These are phyloP conservation scores for Populus deltoides DNA, from an alignment of 345 rosid genomes.

Conservation along the genomic window DNA sequence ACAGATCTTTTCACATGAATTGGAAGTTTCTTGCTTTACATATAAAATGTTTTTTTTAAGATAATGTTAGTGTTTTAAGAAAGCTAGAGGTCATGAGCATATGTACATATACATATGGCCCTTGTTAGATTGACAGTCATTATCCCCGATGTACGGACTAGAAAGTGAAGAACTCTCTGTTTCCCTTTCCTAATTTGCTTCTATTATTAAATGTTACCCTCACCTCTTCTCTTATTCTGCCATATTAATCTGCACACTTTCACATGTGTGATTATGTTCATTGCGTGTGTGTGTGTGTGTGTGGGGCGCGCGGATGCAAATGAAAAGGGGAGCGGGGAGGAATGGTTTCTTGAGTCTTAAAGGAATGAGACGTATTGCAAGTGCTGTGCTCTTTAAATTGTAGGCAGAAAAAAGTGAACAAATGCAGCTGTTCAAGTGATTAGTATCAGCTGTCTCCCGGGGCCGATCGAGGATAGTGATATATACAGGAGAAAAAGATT, in stretches of 20 bases:
- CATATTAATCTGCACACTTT: neutral
- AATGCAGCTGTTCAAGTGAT: slow-evolving; percentile 28
- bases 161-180: slow-evolving; percentile 20
- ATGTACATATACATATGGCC: slow-evolving; percentile 21
- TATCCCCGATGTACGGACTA: slow-evolving; percentile 38
- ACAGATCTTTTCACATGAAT: slow-evolving; percentile 8
- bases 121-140: slow-evolving; percentile 33
- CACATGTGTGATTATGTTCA: neutral
- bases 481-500: slow-evolving; percentile 8
- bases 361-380: slow-evolving; percentile 1
- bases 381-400: slow-evolving; percentile 2
- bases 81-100: slow-evolving; percentile 19
- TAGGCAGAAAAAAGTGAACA: slow-evolving; percentile 12
- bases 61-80: slow-evolving; percentile 31
- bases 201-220: neutral
- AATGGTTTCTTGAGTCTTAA: slow-evolving; percentile 17
- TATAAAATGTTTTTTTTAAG: slow-evolving; percentile 17
- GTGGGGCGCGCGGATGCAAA: too few species aligned
- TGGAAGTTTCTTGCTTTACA: slow-evolving; percentile 36
- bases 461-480: slow-evolving; percentile 33
- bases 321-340: neutral
- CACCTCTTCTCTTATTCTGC: neutral
- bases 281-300: neutral
- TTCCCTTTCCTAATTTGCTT: neutral
- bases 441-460: slow-evolving; percentile 4